Evolutionary conservation across 2,329 filamentous ascomycete genomes (phyloP), one percentile per base, ranked within the genome.

Genomic region (Claviceps sp.): DNA sequence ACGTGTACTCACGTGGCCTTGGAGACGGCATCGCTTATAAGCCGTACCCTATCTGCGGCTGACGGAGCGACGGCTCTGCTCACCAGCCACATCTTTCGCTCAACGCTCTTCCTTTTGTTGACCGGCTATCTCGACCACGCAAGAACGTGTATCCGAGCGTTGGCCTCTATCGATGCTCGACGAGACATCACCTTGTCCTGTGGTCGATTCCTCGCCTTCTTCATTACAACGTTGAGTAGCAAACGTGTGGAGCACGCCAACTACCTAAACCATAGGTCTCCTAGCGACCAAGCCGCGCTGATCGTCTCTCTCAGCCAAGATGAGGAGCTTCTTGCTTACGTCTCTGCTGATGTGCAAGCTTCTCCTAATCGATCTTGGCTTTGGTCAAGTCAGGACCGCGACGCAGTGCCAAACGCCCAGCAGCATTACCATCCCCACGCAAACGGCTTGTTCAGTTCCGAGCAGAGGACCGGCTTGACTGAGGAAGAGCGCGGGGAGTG

Each of bases 261-360:
- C 20, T 70, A 71, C 49, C 56, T 75, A 17, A 57, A 65, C 2
- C 62, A 64, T 1, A 61, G 61, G n/a, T 54, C 61, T n/a, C 58
- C 65, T 1, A 53, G 64, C 5, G 64, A 68, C 29, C 62, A 64
- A n/a, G 47, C 61, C 1, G 60, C 60, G 9, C 54, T 68, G n/a
- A 54, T 67, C 6, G 52, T 64, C 26, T 64, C 65, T 20, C 57
- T 70, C 2, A 60, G 64, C 45, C 73, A 75, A 3, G 90, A 98
- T 60, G 90, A 97, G 63, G 91, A 96, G 64, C 77, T 97, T 58
- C 71, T 97, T 29, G 87, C 83, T 0, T 95, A 95, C 60, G 81
- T 86, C 1, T 91, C 86, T 34, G 86, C 84, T 0, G 93, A 97
- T 67, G 74, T 94, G 60, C 91, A 97, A 67, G 86, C 84, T 1